A percentile compares a stretch with the other conserved stretches of the same genome.
Evolutionary conservation across 1,139 yeast genomes (phyloP).

Genomic region (Scheffersomyces cryptocercus): DNA sequence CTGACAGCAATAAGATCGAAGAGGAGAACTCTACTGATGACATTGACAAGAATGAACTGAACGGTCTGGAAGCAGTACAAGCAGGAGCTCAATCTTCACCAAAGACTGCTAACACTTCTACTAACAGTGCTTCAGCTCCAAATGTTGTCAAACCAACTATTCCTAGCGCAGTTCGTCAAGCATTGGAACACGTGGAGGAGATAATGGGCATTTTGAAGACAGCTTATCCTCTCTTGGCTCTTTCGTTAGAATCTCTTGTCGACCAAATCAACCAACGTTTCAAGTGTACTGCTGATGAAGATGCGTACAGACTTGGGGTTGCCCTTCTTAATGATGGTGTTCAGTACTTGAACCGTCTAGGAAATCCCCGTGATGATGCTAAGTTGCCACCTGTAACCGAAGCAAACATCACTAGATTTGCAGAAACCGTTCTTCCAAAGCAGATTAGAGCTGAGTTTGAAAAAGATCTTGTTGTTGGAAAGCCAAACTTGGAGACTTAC

Average conservation of each 20-base stretch:
- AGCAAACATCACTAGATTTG: constrained; percentile 84
- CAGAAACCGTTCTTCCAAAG: constrained; percentile 90
- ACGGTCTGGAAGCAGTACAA: neutral
- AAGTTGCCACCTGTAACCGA: constrained; percentile 90
- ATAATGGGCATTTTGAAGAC: constrained; percentile 94
- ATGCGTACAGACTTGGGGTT: constrained; percentile 89
- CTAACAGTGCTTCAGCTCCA: constrained; percentile 2
- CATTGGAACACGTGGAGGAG: constrained; percentile 95
- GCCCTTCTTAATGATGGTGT: constrained; percentile 94
- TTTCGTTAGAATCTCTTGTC: constrained; percentile 90
- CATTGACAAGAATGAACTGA: neutral
- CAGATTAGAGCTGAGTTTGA: constrained; percentile 90
- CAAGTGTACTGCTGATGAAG: constrained; percentile 94
- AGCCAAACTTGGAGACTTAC: constrained; percentile 88
- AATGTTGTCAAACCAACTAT: constrained; percentile 6
- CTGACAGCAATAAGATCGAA: constrained; percentile 4
- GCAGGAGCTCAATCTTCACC: constrained; percentile 9
- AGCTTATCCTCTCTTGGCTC: constrained; percentile 90
- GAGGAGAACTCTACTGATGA: constrained; percentile 2
- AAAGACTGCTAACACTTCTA: constrained; percentile 14
- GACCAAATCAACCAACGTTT: constrained; percentile 94
- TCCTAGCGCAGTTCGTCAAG: constrained; percentile 51
- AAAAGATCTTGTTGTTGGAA: constrained; percentile 81
- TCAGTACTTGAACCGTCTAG: constrained; percentile 78
- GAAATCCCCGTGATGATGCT: constrained; percentile 85